Conservation (phyloP, 2,329 filamentous ascomycete genomes). For the Pseudopithomyces chartarum region DNA sequence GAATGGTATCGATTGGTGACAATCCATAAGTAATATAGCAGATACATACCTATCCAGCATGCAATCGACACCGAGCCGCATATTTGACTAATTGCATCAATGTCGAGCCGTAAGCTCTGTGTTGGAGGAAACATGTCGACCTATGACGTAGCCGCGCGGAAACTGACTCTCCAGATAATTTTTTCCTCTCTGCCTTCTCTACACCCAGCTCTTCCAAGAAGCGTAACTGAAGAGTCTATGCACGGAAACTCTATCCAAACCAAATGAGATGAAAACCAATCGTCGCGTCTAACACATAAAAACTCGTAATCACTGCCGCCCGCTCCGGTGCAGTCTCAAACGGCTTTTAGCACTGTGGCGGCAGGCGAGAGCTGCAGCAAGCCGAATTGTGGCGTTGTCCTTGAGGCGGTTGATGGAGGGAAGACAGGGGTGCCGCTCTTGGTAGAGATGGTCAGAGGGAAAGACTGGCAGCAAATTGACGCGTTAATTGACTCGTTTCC, state of each 20-base stretch:
- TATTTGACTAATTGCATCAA: constrained; percentile 90
- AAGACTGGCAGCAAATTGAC: not conserved
- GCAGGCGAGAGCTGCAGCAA: not conserved
- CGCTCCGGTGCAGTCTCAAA: not conserved
- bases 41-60: constrained; percentile 74
- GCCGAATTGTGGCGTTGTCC: not conserved
- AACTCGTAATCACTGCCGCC: not conserved
- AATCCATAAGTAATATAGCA: not conserved
- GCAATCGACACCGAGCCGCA: constrained; percentile 95
- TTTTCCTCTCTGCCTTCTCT: not conserved
- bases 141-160: constrained; percentile 33
- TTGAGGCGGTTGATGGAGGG: not conserved
- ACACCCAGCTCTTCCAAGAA: not conserved
- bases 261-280: not conserved
- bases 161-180: not conserved
- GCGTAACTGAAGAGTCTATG: not conserved
- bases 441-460: not conserved
- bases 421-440: not conserved
- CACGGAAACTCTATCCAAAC: too few relatives aligned
- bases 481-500: constrained; percentile 2
- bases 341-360: not conserved
- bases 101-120: constrained; percentile 70
- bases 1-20: not conserved
- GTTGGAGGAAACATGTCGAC: constrained; percentile 58
- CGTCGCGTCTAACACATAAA: not conserved